phyloP scores from a whole-genome alignment of 495 filamentous ascomycete genomes.

The Daldinia bambusicola region DNA sequence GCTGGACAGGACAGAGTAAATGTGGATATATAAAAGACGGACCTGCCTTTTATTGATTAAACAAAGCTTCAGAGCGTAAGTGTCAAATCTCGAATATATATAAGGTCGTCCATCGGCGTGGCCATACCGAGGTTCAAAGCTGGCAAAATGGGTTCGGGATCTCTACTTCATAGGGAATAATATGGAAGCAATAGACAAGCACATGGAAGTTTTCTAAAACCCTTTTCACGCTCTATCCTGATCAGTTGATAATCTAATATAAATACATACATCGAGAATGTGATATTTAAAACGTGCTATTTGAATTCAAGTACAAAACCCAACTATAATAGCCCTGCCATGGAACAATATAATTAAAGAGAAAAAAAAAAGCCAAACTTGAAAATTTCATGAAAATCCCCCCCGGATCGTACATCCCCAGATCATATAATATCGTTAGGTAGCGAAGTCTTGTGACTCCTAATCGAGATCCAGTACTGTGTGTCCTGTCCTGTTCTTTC shows the following conservation, averaged over 20 bases:
- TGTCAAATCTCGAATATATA: not conserved
- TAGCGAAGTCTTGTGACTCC: not conserved
- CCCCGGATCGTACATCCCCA: not conserved
- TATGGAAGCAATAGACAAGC: not conserved
- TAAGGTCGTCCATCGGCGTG: not conserved
- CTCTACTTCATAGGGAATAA: not conserved
- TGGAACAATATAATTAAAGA: not conserved
- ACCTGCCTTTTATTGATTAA: no score
- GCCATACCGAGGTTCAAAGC: not conserved
- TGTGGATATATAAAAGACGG: not conserved
- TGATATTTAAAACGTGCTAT: not conserved
- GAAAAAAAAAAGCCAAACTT: not conserved
- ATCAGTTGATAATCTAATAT: not conserved
- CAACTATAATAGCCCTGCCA: not conserved
- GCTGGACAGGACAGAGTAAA: not conserved
- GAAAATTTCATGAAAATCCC: not conserved
- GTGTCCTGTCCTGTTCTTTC: not conserved
- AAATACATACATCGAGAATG: not conserved
- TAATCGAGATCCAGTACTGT: slow-evolving; percentile 24
- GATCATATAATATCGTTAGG: not conserved
- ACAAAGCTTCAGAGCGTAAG: not conserved
- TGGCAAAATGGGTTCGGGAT: not conserved
- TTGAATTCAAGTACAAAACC: not conserved
- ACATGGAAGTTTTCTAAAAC: not conserved
- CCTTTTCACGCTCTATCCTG: slow-evolving; percentile 11